phyloP scores from a whole-genome alignment of 176 grass and related monocot genomes.

The Thinopyrum elongatum region DNA sequence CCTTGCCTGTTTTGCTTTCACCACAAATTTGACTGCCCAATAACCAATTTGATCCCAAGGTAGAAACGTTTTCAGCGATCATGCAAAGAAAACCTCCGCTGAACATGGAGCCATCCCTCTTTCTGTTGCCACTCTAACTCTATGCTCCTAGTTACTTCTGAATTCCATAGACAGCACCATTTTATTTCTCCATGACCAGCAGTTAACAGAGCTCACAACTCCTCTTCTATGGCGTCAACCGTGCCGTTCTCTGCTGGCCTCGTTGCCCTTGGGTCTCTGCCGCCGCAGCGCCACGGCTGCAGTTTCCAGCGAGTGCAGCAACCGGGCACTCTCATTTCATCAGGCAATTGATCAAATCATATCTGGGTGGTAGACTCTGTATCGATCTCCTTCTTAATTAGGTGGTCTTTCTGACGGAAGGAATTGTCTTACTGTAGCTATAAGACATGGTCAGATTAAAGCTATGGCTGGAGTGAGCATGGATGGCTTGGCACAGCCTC shows the following conservation, averaged over 20 bases:
- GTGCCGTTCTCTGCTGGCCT: neutral
- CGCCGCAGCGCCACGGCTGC: neutral
- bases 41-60: neutral
- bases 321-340: neutral
- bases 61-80: neutral
- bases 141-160: neutral
- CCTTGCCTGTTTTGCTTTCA: neutral
- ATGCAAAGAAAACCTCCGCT: conserved; percentile 40
- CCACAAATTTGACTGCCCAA: neutral
- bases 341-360: neutral
- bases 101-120: neutral
- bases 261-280: neutral
- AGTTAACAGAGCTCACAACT: neutral
- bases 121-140: neutral
- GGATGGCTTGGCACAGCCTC: conserved; percentile 16
- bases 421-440: neutral
- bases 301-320: neutral
- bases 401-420: neutral
- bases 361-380: neutral
- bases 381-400: neutral
- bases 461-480: neutral
- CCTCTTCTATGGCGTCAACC: conserved; percentile 15
- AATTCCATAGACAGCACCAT: neutral
- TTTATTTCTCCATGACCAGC: neutral
- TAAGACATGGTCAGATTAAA: neutral